Evolutionary conservation across 2,329 filamentous ascomycete species (phyloP).

Genomic region (Fusarium kyushuense): DNA sequence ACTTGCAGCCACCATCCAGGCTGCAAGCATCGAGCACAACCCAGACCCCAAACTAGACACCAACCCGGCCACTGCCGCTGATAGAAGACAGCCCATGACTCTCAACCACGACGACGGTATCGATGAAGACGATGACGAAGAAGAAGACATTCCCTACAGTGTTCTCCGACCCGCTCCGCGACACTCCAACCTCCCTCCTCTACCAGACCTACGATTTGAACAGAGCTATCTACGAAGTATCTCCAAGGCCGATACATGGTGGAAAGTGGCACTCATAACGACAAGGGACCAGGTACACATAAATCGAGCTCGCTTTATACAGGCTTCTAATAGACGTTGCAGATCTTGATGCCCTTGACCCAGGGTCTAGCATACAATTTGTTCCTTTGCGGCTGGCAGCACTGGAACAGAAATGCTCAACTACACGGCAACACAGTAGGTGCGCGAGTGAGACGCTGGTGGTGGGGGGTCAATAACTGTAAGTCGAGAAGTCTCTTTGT

Average conservation of each 20-base stretch:
- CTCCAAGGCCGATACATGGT: conserved; percentile 80
- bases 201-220: conserved; percentile 95
- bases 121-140: conserved; percentile 60
- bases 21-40: conserved; percentile 78
- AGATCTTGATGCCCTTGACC: conserved; percentile 87
- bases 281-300: conserved; percentile 82
- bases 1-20: conserved; percentile 83
- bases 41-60: conserved; percentile 81
- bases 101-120: conserved; percentile 51
- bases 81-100: conserved; percentile 59
- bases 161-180: conserved; percentile 68
- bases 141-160: conserved; percentile 75
- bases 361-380: conserved; percentile 94
- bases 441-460: conserved; percentile 86
- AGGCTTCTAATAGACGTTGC: not conserved
- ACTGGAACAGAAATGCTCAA: conserved; percentile 85
- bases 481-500: not conserved
- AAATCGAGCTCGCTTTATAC: not conserved
- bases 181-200: conserved; percentile 65
- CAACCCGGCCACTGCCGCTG: conserved; percentile 82
- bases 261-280: conserved; percentile 85
- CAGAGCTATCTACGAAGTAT: conserved; percentile 97
- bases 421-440: conserved; percentile 82
- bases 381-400: conserved; percentile 85
- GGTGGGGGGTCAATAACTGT: conserved; percentile 92